Conservation (phyloP, 805 yeast species). For the Myxozyma mucilagina region DNA sequence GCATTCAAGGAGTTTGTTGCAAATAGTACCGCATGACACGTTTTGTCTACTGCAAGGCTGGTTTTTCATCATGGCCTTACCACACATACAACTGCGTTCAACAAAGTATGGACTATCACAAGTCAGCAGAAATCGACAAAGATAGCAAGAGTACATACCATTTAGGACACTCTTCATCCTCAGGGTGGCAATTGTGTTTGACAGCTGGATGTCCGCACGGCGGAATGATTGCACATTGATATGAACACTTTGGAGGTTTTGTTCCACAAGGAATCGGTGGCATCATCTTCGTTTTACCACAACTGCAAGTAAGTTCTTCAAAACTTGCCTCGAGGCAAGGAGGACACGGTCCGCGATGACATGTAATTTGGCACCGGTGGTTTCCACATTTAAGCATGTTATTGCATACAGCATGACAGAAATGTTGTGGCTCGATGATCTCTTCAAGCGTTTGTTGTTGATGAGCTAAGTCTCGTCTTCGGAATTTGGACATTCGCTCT, state of each 20-base stretch:
- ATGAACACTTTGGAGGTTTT: conserved; percentile 34
- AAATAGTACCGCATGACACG: conserved; percentile 68
- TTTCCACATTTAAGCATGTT: conserved; percentile 36
- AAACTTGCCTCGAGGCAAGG: conserved; percentile 38
- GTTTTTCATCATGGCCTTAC: conserved; percentile 54
- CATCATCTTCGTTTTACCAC: conserved; percentile 37
- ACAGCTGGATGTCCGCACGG: conserved; percentile 39
- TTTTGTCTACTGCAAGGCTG: conserved; percentile 67
- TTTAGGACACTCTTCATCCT: conserved; percentile 64
- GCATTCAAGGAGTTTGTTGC: conserved; percentile 52
- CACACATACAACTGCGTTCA: conserved; percentile 63
- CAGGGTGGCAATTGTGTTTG: conserved; percentile 75
- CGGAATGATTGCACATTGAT: conserved; percentile 34
- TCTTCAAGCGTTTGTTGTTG: conserved; percentile 45
- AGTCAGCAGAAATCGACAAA: neutral
- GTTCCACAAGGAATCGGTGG: conserved; percentile 42
- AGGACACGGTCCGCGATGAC: conserved; percentile 41
- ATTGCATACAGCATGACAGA: conserved; percentile 37
- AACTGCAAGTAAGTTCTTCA: conserved; percentile 38
- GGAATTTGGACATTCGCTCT: conserved; percentile 40
- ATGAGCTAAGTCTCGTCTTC: conserved; percentile 15
- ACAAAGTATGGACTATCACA: conserved; percentile 53
- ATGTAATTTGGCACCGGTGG: conserved; percentile 36
- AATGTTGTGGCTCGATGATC: conserved; percentile 36
- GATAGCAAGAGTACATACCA: conserved; percentile 44